Conservation (phyloP, 2,329 filamentous ascomycete genomes). For the Dissoconium aciculare region DNA sequence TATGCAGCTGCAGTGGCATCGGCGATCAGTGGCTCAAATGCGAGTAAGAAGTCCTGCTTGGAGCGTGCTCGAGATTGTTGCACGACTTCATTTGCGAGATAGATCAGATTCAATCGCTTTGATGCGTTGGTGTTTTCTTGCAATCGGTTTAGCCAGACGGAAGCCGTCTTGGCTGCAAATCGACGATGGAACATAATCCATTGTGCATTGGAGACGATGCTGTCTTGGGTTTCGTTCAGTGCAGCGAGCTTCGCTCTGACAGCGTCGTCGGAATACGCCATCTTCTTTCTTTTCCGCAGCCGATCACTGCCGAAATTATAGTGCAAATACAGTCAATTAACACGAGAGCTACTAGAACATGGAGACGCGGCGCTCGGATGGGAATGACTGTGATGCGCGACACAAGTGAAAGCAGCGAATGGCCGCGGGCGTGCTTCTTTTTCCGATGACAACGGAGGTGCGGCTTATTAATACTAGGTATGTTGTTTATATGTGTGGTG, state of each 20-base stretch:
- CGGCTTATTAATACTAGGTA: no score
- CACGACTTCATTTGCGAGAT: slow-evolving; percentile 92
- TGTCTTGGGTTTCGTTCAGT: slow-evolving; percentile 93
- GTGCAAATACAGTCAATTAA: neutral
- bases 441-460: no score
- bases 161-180: slow-evolving; percentile 79
- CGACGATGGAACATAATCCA: slow-evolving; percentile 99
- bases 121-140: slow-evolving; percentile 67
- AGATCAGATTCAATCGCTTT: slow-evolving; percentile 80
- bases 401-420: no score
- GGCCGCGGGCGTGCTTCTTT: no score
- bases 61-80: slow-evolving; percentile 89
- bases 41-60: slow-evolving; percentile 82
- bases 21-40: slow-evolving; percentile 81
- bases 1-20: slow-evolving; percentile 87
- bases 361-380: no score
- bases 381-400: slow-evolving; percentile 1
- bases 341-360: neutral
- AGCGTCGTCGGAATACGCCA: slow-evolving; percentile 94
- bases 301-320: no score
- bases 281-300: slow-evolving; percentile 25
- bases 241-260: slow-evolving; percentile 89
- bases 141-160: slow-evolving; percentile 79
- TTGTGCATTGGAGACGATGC: slow-evolving; percentile 89
- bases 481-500: no score